Evolutionary conservation across 805 yeast genomes (phyloP), one percentile per base, ranked within the genome.

Genomic region (Tetrapisispora taiwanensis): DNA sequence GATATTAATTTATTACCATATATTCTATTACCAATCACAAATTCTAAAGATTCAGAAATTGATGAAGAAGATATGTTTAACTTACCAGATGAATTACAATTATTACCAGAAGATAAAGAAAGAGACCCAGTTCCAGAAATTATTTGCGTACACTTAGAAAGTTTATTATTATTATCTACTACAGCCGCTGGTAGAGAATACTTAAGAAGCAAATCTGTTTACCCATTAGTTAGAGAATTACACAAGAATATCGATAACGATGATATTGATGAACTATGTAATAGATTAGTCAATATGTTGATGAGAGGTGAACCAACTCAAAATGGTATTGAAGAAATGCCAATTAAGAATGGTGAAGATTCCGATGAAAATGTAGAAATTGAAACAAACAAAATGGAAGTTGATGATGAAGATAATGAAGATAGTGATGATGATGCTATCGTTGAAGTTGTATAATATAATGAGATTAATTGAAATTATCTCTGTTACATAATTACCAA

Each of bases 21-120:
- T 54, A 72, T 90, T 20, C 68, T 90, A 46, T 70, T 84, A 36
- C 96, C 97, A 14, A 72, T 92, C 49, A 82, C 90, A 0, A 77
- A 80, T 6, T 84, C 95, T 0, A 76, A 80, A 31, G 81, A 76
- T 53, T 69, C 72, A 8, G 85, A 78, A 48, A 72, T 84, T 44
- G 77, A 84, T 46, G 86, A 79, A 39, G 97, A 89, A 32, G 97
- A 92, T 58, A 76, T 82, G 71, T 81, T 85, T 55, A 79, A 81
- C 42, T 73, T 92, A 52, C 97, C 97, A 2, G 95, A 85, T 24
- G 94, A 85, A 56, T 75, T 90, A 40, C 95, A 86, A 62, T 70
- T 84, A 36, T 67, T 87, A 37, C 83, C 84, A 9, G 78, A 77
- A 24, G 89, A 84, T 48, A 86, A 87, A 60, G 56, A 70, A 52